Conservation (phyloP, 2,329 filamentous ascomycete genomes). For the Bipolaris victoriae region DNA sequence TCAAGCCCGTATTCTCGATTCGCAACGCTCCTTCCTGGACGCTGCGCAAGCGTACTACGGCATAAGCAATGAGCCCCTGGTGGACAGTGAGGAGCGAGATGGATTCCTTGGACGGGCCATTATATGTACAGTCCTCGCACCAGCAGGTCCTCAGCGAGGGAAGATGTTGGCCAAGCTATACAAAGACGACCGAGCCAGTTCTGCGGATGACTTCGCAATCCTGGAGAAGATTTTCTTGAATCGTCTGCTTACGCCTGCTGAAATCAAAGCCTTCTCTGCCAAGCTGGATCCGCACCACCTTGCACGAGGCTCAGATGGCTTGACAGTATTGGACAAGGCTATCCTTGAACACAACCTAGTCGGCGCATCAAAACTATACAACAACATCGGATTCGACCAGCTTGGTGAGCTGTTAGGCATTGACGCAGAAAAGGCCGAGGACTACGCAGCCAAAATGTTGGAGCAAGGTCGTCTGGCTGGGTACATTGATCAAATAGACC, state of each 20-base stretch:
- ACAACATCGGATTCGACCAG: constrained; percentile 64
- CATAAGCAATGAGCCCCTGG: constrained; percentile 75
- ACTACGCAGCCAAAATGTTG: constrained; percentile 92
- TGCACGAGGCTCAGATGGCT: constrained; percentile 85
- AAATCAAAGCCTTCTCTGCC: constrained; percentile 84
- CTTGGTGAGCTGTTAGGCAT: constrained; percentile 80
- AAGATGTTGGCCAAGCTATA: constrained; percentile 82
- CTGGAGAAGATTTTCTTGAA: constrained; percentile 98
- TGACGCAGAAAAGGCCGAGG: constrained; percentile 80
- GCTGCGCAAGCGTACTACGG: constrained; percentile 88
- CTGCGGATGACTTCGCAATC: constrained; percentile 81
- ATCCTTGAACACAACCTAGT: constrained; percentile 96
- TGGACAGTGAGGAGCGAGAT: constrained; percentile 86
- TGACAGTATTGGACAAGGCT: constrained; percentile 89
- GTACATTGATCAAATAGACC: constrained; percentile 91
- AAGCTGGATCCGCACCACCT: constrained; percentile 86
- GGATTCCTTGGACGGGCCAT: constrained; percentile 86
- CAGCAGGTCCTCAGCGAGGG: constrained; percentile 84
- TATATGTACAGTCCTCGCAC: constrained; percentile 89
- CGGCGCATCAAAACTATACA: constrained; percentile 69
- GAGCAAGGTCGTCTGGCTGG: constrained; percentile 89
- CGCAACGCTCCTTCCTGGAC: constrained; percentile 85
- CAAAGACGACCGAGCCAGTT: constrained; percentile 84
- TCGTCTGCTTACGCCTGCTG: constrained; percentile 76
- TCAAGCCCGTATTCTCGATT: constrained; percentile 91